Evolutionary conservation across 208 protist genomes (phyloP).

Genomic region (Wallacemonas sp.): DNA sequence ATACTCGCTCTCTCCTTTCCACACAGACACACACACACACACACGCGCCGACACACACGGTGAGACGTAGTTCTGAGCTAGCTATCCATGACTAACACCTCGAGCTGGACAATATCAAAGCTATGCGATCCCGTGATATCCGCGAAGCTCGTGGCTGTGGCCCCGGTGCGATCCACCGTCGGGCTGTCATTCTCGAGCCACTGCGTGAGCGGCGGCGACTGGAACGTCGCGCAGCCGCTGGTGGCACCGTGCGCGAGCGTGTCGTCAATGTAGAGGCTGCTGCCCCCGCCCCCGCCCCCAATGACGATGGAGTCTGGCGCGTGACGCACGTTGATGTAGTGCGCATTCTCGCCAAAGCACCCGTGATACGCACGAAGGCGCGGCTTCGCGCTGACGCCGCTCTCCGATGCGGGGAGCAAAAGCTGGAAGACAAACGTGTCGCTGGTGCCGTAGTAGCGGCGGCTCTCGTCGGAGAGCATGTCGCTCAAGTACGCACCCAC

Average conservation of each 20-base stretch:
- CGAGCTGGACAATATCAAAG: conserved; percentile 51
- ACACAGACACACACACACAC: too few relatives aligned
- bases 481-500: conserved; percentile 73
- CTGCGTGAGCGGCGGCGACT: conserved; percentile 60
- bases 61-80: conserved; percentile 1
- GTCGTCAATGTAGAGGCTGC: conserved; percentile 61
- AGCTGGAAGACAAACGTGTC: conserved; percentile 85
- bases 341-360: conserved; percentile 48
- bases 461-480: conserved; percentile 35
- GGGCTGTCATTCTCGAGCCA: conserved; percentile 30
- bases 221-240: conserved; percentile 60
- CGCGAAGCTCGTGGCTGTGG: not conserved
- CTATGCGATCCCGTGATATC: conserved; percentile 8
- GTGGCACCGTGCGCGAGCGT: conserved; percentile 59
- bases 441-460: conserved; percentile 66
- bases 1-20: too few relatives aligned
- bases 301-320: conserved; percentile 53
- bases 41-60: too few relatives aligned
- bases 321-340: conserved; percentile 64
- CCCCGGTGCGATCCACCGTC: not conserved
- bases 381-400: conserved; percentile 7
- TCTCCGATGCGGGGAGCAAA: conserved; percentile 28
- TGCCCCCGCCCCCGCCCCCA: conserved; percentile 62
- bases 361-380: conserved; percentile 45
- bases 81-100: conserved; percentile 58